Percentiles rank a stretch among this genome's conserved stretches.
Conservation (phyloP, 1,284 basidiomycete species). For the Naganishia albida region DNA sequence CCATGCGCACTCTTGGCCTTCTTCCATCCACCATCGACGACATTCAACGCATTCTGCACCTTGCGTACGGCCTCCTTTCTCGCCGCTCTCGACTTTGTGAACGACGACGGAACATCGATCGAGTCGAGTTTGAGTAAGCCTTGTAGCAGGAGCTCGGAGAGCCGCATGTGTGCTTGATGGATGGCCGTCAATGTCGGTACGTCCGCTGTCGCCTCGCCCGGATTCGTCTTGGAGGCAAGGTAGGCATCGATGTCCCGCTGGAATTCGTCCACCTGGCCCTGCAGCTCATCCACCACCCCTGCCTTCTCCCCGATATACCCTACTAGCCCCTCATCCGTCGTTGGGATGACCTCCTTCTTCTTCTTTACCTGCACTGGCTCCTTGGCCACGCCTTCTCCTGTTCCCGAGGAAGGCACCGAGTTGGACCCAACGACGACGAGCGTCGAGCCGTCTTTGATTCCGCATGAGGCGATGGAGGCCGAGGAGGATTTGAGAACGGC, state of each 20-base stretch:
- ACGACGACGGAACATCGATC: slow-evolving; percentile 53
- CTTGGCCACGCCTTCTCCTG: slow-evolving; percentile 19
- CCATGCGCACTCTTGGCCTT: slow-evolving; percentile 49
- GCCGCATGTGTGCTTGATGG: slow-evolving; percentile 52
- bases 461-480: slow-evolving; percentile 51
- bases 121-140: slow-evolving; percentile 56
- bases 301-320: slow-evolving; percentile 45
- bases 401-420: slow-evolving; percentile 13
- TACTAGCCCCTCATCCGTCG: slow-evolving; percentile 46
- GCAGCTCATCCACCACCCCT: slow-evolving; percentile 27
- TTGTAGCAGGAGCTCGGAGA: slow-evolving; percentile 55
- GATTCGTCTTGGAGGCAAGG: slow-evolving; percentile 36
- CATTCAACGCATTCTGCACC: slow-evolving; percentile 55
- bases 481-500: slow-evolving; percentile 53
- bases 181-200: slow-evolving; percentile 43
- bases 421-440: slow-evolving; percentile 49
- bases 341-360: slow-evolving; percentile 51
- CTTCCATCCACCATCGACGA: slow-evolving; percentile 55
- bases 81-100: slow-evolving; percentile 54
- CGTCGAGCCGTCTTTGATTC: slow-evolving; percentile 48
- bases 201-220: slow-evolving; percentile 44
- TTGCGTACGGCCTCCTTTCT: slow-evolving; percentile 55
- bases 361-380: slow-evolving; percentile 42
- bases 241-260: slow-evolving; percentile 21
- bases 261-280: slow-evolving; percentile 22